phyloP scores from a whole-genome alignment of 2,329 filamentous ascomycete genomes.

The Fusarium sambucinum region DNA sequence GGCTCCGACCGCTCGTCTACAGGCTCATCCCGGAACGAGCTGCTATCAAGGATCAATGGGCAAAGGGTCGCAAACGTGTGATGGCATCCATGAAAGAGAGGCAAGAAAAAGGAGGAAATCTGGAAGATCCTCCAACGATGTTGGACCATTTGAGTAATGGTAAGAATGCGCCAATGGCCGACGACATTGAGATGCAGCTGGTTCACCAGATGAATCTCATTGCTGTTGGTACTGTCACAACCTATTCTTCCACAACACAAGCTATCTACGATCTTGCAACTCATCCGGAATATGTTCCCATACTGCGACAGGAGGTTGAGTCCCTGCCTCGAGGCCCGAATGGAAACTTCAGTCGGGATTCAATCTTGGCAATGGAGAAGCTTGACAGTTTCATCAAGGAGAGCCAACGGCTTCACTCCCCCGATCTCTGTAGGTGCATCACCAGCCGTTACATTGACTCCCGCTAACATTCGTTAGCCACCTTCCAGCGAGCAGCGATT shows the following conservation, averaged over 20 bases:
- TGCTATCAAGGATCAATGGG: slow-evolving; percentile 23
- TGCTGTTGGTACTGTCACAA: slow-evolving; percentile 36
- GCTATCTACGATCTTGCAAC: slow-evolving; percentile 41
- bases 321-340: neutral
- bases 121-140: slow-evolving; percentile 10
- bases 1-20: slow-evolving; percentile 15
- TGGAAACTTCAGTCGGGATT: neutral
- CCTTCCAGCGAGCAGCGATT: slow-evolving; percentile 4
- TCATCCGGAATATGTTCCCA: slow-evolving; percentile 23
- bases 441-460: accelerated
- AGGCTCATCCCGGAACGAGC: slow-evolving; percentile 17
- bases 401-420: slow-evolving; percentile 39
- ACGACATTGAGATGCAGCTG: slow-evolving; percentile 18
- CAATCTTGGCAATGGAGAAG: slow-evolving; percentile 14
- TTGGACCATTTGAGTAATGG: slow-evolving; percentile 21
- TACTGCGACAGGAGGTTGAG: slow-evolving; percentile 27
- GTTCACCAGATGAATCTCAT: slow-evolving; percentile 27
- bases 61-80: slow-evolving; percentile 13
- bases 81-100: slow-evolving; percentile 11
- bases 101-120: accelerated
- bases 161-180: neutral
- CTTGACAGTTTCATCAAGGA: slow-evolving; percentile 45
- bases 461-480: neutral
- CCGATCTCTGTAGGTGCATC: slow-evolving; percentile 19
- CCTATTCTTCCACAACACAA: slow-evolving; percentile 34